Percentiles rank a stretch among this genome's conserved stretches.
These are phyloP conservation scores for Scheffersomyces coipomensis DNA, from an alignment of 805 yeast species.

Conservation along the genomic window DNA sequence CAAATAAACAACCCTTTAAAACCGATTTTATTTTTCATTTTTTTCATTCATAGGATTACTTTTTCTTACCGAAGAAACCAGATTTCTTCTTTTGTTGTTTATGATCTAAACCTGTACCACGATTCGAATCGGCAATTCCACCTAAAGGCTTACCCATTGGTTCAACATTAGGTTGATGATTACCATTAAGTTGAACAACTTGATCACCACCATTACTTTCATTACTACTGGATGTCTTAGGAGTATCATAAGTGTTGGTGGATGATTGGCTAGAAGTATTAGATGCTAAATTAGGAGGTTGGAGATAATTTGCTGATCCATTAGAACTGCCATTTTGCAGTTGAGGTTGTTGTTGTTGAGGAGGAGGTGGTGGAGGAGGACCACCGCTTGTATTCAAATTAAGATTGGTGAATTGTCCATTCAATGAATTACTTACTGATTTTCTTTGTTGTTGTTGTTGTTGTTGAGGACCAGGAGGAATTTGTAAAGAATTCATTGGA, in stretches of 20 bases:
- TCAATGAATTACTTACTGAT: constrained; percentile 8
- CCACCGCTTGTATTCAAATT: not conserved
- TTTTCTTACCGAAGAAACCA: constrained; percentile 23
- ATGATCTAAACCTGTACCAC: constrained; percentile 6
- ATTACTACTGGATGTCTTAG: constrained; percentile 17
- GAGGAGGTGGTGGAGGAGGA: constrained; percentile 1
- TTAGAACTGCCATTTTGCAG: not conserved
- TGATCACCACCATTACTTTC: constrained; percentile 14
- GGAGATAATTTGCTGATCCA: constrained; percentile 6
- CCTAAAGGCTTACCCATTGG: constrained; percentile 30
- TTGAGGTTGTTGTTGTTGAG: constrained; percentile 9
- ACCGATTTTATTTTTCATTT: no score
- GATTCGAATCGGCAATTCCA: constrained; percentile 16
- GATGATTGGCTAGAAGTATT: constrained; percentile 21
- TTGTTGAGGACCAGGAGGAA: constrained; percentile 1
- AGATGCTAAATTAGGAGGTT: constrained; percentile 11
- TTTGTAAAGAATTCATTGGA: not conserved
- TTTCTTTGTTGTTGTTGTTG: constrained; percentile 3
- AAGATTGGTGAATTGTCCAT: constrained; percentile 8
- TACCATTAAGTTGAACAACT: constrained; percentile 3
- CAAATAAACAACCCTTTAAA: constrained; percentile 1
- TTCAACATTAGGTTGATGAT: not conserved
- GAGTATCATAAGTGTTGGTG: constrained; percentile 20
- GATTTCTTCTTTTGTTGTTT: constrained; percentile 24
- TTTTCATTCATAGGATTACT: no score